A percentile compares a stretch with the other conserved stretches of the same genome.
Conservation (phyloP, 129 eudicot genomes). For the carrot (Daucus carota) region DH1_v3.0 NC_030388.2:2499501-2500000, state of each 20-base stretch:
- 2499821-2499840: too few species aligned
- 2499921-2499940: neutral
- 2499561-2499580: slow-evolving; percentile 7
- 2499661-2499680: neutral
- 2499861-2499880: too few species aligned
- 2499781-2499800: too few species aligned
- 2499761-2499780: too few species aligned
- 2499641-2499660: neutral
- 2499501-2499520: slow-evolving; percentile 36
- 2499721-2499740: neutral
- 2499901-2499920: neutral
- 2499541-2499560: slow-evolving; percentile 37
- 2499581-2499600: neutral
- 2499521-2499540: slow-evolving; percentile 41
- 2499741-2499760: neutral
- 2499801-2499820: too few species aligned
- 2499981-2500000: neutral
- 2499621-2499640: neutral
- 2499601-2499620: neutral
- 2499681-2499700: neutral
- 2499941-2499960: neutral
- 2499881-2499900: too few species aligned
- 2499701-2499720: neutral
- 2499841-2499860: too few species aligned
- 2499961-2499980: neutral